phyloP scores from a whole-genome alignment of 345 rosid species.

The Citrus sp. region DNA sequence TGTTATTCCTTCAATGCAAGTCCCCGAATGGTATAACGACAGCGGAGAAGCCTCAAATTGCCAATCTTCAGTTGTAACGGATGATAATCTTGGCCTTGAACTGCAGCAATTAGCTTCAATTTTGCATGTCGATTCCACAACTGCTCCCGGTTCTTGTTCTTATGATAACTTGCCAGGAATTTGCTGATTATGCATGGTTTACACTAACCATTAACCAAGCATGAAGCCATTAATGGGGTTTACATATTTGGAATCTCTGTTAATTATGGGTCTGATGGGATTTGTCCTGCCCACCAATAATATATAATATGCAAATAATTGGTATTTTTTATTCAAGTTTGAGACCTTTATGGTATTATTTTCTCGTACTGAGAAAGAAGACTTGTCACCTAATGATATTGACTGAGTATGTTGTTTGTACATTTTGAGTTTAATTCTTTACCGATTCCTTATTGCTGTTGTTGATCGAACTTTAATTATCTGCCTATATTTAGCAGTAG shows the following conservation, averaged over 20 bases:
- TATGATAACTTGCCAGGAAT: slow-evolving; percentile 52
- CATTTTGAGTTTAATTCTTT: neutral
- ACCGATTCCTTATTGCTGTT: neutral
- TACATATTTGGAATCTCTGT: neutral
- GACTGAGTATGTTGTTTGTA: neutral
- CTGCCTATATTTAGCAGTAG: neutral
- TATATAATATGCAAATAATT: neutral
- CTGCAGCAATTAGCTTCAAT: slow-evolving; percentile 62
- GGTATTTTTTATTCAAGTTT: neutral
- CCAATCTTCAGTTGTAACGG: slow-evolving; percentile 51
- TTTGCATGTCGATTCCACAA: slow-evolving; percentile 34
- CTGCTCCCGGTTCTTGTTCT: slow-evolving; percentile 31
- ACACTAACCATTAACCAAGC: neutral
- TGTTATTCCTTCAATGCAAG: slow-evolving; percentile 15
- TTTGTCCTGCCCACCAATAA: neutral
- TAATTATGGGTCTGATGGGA: neutral
- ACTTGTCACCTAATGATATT: neutral
- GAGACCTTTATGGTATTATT: neutral
- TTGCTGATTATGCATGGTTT: slow-evolving; percentile 23
- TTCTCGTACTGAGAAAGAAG: neutral
- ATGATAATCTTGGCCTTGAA: slow-evolving; percentile 49
- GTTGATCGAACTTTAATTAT: neutral
- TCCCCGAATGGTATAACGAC: slow-evolving; percentile 44
- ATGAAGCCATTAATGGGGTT: neutral
- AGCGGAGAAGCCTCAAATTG: slow-evolving; percentile 54